Evolutionary conservation across 2,329 filamentous ascomycete genomes (phyloP).

Genomic region (Ceratocystis lukuohia): DNA sequence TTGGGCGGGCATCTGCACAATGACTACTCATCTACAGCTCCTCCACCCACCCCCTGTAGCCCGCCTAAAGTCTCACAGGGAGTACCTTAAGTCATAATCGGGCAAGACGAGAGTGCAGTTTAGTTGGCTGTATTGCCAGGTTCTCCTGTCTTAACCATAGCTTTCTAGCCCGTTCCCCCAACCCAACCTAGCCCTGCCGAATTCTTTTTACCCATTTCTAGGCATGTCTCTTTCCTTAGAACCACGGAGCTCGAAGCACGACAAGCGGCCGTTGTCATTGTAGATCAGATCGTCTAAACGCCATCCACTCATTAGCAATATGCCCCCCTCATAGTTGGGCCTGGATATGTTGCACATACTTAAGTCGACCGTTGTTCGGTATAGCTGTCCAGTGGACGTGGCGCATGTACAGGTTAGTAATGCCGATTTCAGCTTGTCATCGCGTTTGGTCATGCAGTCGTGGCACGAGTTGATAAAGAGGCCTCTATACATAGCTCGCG

Average conservation of each 20-base stretch:
- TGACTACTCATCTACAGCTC: no score
- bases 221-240: not conserved
- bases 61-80: not conserved
- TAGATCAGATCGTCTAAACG: conserved; percentile 3
- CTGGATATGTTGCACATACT: not conserved
- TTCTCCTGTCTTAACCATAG: not conserved
- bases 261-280: conserved; percentile 9
- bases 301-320: not conserved
- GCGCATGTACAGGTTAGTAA: conserved; percentile 9
- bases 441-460: conserved; percentile 1
- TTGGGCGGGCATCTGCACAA: no score
- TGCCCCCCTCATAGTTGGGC: not conserved
- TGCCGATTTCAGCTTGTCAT: not conserved
- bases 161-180: not conserved
- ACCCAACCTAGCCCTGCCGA: not conserved
- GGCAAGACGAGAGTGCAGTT: not conserved
- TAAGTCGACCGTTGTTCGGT: conserved; percentile 10
- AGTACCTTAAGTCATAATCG: not conserved
- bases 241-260: conserved; percentile 1
- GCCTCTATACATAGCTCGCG: not conserved
- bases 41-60: no score
- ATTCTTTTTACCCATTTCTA: not conserved
- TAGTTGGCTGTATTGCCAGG: not conserved
- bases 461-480: conserved; percentile 11
- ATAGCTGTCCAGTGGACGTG: not conserved